Evolutionary conservation across 352 stramenopile species (phyloP), one percentile per base, ranked within the genome.

Genomic region (Globisporangium solare): DNA sequence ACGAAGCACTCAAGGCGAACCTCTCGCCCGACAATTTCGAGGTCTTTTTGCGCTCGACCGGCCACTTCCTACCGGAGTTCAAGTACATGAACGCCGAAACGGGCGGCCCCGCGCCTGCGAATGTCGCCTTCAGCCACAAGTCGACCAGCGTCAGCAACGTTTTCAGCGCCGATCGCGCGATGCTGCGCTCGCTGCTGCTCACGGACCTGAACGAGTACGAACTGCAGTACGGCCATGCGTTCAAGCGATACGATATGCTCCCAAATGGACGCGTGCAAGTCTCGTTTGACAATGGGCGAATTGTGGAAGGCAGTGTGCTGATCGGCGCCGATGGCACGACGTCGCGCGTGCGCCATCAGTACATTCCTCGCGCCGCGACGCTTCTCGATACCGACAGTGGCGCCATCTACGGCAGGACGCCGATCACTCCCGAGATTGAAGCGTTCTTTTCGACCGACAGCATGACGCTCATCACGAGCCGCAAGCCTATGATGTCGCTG

Each of bases 331-430:
- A 89, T 27, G 79, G 79, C 17, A 82, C 76, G 7, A 84, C 67
- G 1, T 89, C 76, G 0, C 74, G 79, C 6, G 74, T 89, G 47
- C 76, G 76, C 4, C 63, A 68, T 2, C 79, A 89, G 54, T 82
- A 84, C 56, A 53, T 86, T 11, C 79, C 79, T 1, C 58, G 64
- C 17, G 61, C 64, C 4, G 57, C 73, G 11, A 73, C 66, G 3
- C 57, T 89, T 14, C 58, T 89, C 14, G 79, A 89, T 63, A 86
- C 74, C 15, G 79, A 87, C 48, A 76, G 74, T 17, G 69, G 73
- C 1, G 79, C 74, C 13, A 86, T 89, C 55, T 89, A 89, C 63
- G 79, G 79, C 42, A 89, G 87, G 62, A 87, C 79, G 6, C 63
- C 68, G 0, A 51, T 86, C 22, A 76, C 74, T 1, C 66, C 74